phyloP scores from a whole-genome alignment of 106 monocot genomes.

The Ottelia alismoides region DNA sequence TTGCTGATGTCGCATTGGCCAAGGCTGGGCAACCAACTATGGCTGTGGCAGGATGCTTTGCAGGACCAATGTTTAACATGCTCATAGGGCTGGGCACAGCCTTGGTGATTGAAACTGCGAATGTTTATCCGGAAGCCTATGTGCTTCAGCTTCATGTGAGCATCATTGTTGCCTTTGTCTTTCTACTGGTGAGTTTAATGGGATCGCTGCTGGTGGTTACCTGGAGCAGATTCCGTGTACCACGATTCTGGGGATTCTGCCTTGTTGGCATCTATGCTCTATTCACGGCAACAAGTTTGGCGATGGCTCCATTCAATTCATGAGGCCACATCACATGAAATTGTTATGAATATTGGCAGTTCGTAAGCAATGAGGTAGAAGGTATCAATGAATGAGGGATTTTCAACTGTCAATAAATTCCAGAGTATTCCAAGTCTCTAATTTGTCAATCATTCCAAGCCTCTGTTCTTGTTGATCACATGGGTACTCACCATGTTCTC shows the following conservation, averaged over 20 bases:
- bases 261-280: slow-evolving; percentile 73
- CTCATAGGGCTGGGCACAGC: slow-evolving; percentile 75
- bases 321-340: too few species aligned
- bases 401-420: too few species aligned
- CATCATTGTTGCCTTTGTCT: slow-evolving; percentile 88
- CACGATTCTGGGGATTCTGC: slow-evolving; percentile 86
- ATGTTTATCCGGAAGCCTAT: slow-evolving; percentile 56
- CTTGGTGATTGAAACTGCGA: slow-evolving; percentile 51
- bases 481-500: too few species aligned
- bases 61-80: slow-evolving; percentile 98
- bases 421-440: too few species aligned
- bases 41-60: slow-evolving; percentile 97
- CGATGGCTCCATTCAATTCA: too few species aligned
- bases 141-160: slow-evolving; percentile 49
- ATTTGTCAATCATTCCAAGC: too few species aligned
- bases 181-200: slow-evolving; percentile 88
- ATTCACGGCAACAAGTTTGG: slow-evolving; percentile 62
- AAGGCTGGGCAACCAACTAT: slow-evolving; percentile 71
- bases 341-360: too few species aligned
- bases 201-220: slow-evolving; percentile 74
- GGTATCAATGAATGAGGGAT: too few species aligned
- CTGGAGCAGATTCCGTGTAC: slow-evolving; percentile 84
- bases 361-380: too few species aligned
- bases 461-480: too few species aligned
- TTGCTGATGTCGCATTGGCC: slow-evolving; percentile 82